A percentile compares a stretch with the other conserved stretches of the same genome.
Evolutionary conservation across 1,284 basidiomycete species (phyloP).

Genomic region (Cryptococcus depauperatus): DNA sequence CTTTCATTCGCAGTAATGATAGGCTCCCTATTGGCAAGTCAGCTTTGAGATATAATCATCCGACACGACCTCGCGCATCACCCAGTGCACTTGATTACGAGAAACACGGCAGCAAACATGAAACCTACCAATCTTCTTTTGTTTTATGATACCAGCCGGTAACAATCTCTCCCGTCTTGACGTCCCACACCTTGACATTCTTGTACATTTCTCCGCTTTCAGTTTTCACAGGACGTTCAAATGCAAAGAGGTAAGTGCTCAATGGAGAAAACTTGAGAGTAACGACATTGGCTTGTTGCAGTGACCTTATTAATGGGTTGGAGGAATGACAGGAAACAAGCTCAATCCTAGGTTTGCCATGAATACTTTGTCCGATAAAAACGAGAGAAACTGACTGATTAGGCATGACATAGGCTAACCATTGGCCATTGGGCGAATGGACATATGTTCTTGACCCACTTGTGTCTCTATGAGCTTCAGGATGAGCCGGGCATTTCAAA

Average conservation of each 20-base stretch:
- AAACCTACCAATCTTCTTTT: constrained; percentile 38
- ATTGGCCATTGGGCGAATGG: constrained; percentile 80
- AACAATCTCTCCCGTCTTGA: constrained; percentile 36
- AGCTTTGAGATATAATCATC: background rate
- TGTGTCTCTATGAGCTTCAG: constrained; percentile 50
- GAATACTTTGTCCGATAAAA: constrained; percentile 3
- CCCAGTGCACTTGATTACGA: no score
- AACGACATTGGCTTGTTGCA: constrained; percentile 58
- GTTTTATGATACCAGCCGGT: constrained; percentile 42
- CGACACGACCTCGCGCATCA: background rate
- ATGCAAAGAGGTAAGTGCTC: constrained; percentile 85
- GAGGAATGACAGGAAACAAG: constrained; percentile 25
- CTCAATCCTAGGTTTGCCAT: constrained; percentile 26
- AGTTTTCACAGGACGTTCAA: constrained; percentile 62
- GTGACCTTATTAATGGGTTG: constrained; percentile 16
- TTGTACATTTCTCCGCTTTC: constrained; percentile 41
- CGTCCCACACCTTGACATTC: constrained; percentile 43
- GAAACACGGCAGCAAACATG: background rate
- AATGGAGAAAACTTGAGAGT: constrained; percentile 87
- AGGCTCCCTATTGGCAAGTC: constrained; percentile 51
- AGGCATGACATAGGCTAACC: constrained; percentile 75
- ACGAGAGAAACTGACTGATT: background rate
- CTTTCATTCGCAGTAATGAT: constrained; percentile 89
- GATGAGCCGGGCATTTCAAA: no score
- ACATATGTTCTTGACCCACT: constrained; percentile 57